These are phyloP conservation scores for Glebionis coronaria DNA, from an alignment of 129 eudicot species.

Conservation along the genomic window DNA sequence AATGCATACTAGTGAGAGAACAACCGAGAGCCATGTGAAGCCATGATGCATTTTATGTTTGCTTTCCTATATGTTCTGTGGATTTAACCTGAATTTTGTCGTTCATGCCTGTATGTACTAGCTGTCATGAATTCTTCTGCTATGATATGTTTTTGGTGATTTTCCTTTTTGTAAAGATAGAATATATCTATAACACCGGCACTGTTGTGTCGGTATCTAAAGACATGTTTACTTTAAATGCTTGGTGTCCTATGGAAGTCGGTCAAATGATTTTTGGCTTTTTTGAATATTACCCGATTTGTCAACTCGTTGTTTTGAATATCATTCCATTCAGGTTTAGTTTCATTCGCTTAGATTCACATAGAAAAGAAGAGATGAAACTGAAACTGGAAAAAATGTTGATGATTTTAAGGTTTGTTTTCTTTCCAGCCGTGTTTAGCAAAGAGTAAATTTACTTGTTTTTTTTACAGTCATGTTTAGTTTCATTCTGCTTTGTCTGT, in stretches of 20 bases:
- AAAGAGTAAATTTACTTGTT: no score
- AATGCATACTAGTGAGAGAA: not conserved
- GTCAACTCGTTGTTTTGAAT: no score
- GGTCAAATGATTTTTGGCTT: no score
- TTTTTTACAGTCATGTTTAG: no score
- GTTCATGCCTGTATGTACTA: constrained; percentile 16
- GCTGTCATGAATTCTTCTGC: not conserved
- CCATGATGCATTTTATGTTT: constrained; percentile 14
- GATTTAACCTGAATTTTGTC: constrained; percentile 27
- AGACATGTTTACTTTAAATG: not conserved
- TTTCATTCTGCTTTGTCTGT: no score
- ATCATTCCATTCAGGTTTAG: no score
- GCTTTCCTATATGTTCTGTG: constrained; percentile 8
- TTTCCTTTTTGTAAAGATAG: constrained; percentile 1
- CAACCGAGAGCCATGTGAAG: constrained; percentile 13
- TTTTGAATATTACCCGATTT: no score
- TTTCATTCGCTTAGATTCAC: no score
- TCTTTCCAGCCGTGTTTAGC: no score
- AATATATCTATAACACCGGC: not conserved
- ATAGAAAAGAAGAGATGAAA: no score
- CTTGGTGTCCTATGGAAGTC: not conserved
- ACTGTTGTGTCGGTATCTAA: not conserved
- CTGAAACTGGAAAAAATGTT: no score
- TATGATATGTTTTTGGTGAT: not conserved
- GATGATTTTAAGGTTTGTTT: no score